Percentiles rank a stretch among this genome's conserved stretches.
phyloP scores from a whole-genome alignment of 805 yeast species.

The Cyberlindnera mycetangii region DNA sequence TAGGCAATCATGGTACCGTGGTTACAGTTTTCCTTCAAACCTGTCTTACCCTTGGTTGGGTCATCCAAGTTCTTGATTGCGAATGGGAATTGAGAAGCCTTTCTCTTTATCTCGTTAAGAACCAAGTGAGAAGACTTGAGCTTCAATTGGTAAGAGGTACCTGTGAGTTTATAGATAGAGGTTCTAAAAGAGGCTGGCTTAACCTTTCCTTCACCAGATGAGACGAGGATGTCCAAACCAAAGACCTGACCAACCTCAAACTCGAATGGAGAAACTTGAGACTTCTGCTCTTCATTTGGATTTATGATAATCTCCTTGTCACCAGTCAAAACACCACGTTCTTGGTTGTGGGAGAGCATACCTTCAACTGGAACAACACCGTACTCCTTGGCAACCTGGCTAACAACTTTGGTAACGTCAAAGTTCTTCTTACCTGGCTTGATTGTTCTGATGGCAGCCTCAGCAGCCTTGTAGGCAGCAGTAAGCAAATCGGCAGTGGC shows the following conservation, averaged over 20 bases:
- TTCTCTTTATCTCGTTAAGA: slow-evolving; percentile 63
- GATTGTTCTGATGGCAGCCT: slow-evolving; percentile 71
- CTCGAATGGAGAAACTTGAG: slow-evolving; percentile 57
- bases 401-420: slow-evolving; percentile 70
- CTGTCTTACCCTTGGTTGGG: slow-evolving; percentile 69
- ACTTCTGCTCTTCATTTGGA: slow-evolving; percentile 65
- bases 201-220: slow-evolving; percentile 66
- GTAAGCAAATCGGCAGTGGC: slow-evolving; percentile 62
- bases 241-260: slow-evolving; percentile 76
- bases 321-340: slow-evolving; percentile 64
- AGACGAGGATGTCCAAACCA: slow-evolving; percentile 69
- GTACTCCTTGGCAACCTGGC: slow-evolving; percentile 55
- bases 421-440: slow-evolving; percentile 67
- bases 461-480: slow-evolving; percentile 75
- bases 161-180: slow-evolving; percentile 69
- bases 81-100: slow-evolving; percentile 67
- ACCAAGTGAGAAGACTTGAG: slow-evolving; percentile 67
- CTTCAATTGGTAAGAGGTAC: slow-evolving; percentile 63
- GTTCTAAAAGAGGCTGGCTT: slow-evolving; percentile 57
- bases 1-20: slow-evolving; percentile 67
- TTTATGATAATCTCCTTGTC: slow-evolving; percentile 73
- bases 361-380: slow-evolving; percentile 67
- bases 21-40: slow-evolving; percentile 67
- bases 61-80: slow-evolving; percentile 63
- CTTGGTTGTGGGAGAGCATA: slow-evolving; percentile 73